Evolutionary conservation across 2,329 filamentous ascomycete genomes (phyloP), one percentile per base, ranked within the genome.

Genomic region (Fusarium nurragi): DNA sequence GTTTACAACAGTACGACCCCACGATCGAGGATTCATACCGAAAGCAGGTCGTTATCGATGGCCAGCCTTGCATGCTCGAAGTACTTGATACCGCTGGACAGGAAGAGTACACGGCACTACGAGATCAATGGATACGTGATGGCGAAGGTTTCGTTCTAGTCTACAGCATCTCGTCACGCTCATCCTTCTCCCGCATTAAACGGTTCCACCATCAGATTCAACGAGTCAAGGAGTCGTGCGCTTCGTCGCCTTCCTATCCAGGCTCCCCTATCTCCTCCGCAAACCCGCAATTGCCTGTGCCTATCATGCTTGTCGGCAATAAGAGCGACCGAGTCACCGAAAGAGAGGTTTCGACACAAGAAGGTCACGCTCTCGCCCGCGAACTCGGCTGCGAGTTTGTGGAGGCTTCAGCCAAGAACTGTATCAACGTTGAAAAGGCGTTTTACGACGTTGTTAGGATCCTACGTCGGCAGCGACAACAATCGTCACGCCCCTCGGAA

Each of bases 81-180:
- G 93, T 97, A 44, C 87, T 97, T 73, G 95, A 99, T 80, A 99
- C 95, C 52, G 95, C 95, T 49, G 95, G 95, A 56, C 95, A 99
- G 78, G 95, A 99, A 81, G 95, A 99, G 81, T 99, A 98, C 80
- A 97, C 94, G 65, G 95, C 95, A 43, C 83, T 98, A 73, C 87
- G 95, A 74, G 95, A 98, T 77, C 95, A 98, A 82, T 98, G 94
- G 94, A 98, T 98, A 77, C 89, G 95, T 71, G 94, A 98, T 75
- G 94, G 95, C 69, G 95, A 99, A 78, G 95, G 95, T 19, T 98
- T 98, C 76, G 92, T 99, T 26, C 85, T 99, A 62, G 95, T 99
- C 67, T 98, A 99, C 84, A 97, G 93, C 82, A 98, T 99, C 79
- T 97, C 95, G 14, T 98, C 94, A 49, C 90, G 95, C 73, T 94